Base-by-base conservation (phyloP, 1,139 yeast genomes). In the Debaryomyces coudertii region DNA sequence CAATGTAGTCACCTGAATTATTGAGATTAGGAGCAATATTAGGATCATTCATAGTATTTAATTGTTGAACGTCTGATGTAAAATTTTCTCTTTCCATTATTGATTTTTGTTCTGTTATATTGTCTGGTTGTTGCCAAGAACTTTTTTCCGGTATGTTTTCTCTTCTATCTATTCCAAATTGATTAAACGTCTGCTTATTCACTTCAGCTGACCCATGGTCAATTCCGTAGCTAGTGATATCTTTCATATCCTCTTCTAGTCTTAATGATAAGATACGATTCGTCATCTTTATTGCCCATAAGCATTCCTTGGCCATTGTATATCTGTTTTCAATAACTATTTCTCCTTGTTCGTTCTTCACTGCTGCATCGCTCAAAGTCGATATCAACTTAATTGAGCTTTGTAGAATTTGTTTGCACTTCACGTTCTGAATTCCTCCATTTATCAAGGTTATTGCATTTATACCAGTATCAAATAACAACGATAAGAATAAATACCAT, bases 201-300 rank as follows among this genome's bases (percentile, higher is more conserved):
- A 80, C 80, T 16, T 71, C 78, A 7, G 76, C 62, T n/a, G 81
- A 69, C 1, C 86, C 87, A 50, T 79, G 85, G 55, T 81, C 84
- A 3, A 73, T 68, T 0, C 87, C 87, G 35, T 77, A 68, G 5
- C 55, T 58, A 9, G 58, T 58, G 42, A 82, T 62, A 2, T 62
- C 62, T 7, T 53, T 45, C 20, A 72, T 60, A 24, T 79, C 70
- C 49, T 78, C 77, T 45, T 69, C 62, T 44, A 80, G 63, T 45
- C 82, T 65, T 46, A 80, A 63, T 12, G 75, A 63, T 40, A 80
- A 62, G 52, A 81, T 73, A 48, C 79, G 78, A 53, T 80, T 81
- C 43, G 82, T 66, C 69, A 77, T 79, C 50, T 80, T 80, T 33
- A 83, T 59, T 1, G 82, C 83, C 89, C 89, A 83, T 24, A 80